Conservation (phyloP, 164 flowering plant genomes). For the Stephania japonica region DNA sequence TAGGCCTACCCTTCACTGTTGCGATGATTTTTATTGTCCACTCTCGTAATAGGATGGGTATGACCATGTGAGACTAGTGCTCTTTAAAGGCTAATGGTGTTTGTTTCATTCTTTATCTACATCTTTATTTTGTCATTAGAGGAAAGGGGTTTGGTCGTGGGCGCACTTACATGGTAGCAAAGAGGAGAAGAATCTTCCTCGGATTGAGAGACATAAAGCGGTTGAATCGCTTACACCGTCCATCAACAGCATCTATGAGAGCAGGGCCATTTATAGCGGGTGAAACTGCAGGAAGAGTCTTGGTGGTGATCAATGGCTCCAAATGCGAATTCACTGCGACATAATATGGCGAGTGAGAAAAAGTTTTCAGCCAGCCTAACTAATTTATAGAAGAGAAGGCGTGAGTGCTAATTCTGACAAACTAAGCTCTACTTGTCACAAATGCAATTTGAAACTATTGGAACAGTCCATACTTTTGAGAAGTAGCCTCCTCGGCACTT, state of each 20-base stretch:
- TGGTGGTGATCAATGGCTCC: conserved; percentile 25
- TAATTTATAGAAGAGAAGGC: not conserved
- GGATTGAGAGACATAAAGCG: conserved; percentile 26
- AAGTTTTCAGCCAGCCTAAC: not conserved
- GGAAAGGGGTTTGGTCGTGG: not conserved
- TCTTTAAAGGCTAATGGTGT: no score
- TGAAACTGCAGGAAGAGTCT: conserved; percentile 18
- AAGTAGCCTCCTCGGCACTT: conserved; percentile 20
- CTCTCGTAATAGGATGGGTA: no score
- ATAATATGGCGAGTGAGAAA: not conserved
- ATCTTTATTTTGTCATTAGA: not conserved
- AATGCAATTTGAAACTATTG: not conserved
- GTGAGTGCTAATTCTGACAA: no score
- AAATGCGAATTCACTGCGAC: conserved; percentile 25
- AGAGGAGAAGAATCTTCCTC: conserved; percentile 31
- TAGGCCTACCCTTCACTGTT: no score
- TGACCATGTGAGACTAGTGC: no score
- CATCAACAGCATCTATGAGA: conserved; percentile 17
- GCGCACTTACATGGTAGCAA: conserved; percentile 28
- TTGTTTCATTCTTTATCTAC: not conserved
- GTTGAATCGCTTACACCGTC: conserved; percentile 24
- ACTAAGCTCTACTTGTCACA: no score
- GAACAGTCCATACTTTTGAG: conserved; percentile 17
- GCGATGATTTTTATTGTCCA: no score
- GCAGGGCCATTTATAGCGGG: conserved; percentile 8